phyloP scores from a whole-genome alignment of 1,139 yeast genomes.

The Meyerozyma sp. region DNA sequence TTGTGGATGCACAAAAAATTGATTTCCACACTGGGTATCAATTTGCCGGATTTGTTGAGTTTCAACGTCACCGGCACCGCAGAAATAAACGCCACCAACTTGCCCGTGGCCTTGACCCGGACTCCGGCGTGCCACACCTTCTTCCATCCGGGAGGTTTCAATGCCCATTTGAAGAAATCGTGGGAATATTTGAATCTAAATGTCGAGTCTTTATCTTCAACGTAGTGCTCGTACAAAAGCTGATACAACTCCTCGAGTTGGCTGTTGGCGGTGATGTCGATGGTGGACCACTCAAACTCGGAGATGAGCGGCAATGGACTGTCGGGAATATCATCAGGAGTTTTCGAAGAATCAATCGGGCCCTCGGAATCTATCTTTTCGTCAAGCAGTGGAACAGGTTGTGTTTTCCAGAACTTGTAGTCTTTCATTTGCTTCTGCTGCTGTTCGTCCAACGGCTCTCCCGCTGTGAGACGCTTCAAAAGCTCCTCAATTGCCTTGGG shows the following conservation, averaged over 20 bases:
- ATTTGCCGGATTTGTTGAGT: slow-evolving; percentile 47
- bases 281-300: slow-evolving; percentile 85
- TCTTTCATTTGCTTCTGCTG: slow-evolving; percentile 70
- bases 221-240: slow-evolving; percentile 81
- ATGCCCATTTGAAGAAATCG: slow-evolving; percentile 86
- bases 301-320: slow-evolving; percentile 65
- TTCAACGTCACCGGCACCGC: slow-evolving; percentile 77
- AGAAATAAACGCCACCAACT: slow-evolving; percentile 85
- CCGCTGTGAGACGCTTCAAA: slow-evolving; percentile 45
- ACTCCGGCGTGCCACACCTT: slow-evolving; percentile 93
- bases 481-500: slow-evolving; percentile 45
- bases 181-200: slow-evolving; percentile 87
- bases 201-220: slow-evolving; percentile 89
- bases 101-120: slow-evolving; percentile 68
- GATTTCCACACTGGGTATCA: slow-evolving; percentile 74
- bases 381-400: slow-evolving; percentile 82
- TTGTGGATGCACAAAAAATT: slow-evolving; percentile 93
- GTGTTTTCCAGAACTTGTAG: slow-evolving; percentile 97
- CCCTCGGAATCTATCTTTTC: slow-evolving; percentile 69
- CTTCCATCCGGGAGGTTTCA: slow-evolving; percentile 91
- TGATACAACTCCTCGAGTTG: slow-evolving; percentile 74
- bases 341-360: slow-evolving; percentile 67
- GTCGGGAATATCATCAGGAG: slow-evolving; percentile 65
- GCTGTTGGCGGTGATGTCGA: slow-evolving; percentile 56
- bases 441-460: slow-evolving; percentile 48